Evolutionary conservation across 2,329 filamentous ascomycete species (phyloP), one percentile per base, ranked within the genome.

Genomic region (Escovopsis sp.): DNA sequence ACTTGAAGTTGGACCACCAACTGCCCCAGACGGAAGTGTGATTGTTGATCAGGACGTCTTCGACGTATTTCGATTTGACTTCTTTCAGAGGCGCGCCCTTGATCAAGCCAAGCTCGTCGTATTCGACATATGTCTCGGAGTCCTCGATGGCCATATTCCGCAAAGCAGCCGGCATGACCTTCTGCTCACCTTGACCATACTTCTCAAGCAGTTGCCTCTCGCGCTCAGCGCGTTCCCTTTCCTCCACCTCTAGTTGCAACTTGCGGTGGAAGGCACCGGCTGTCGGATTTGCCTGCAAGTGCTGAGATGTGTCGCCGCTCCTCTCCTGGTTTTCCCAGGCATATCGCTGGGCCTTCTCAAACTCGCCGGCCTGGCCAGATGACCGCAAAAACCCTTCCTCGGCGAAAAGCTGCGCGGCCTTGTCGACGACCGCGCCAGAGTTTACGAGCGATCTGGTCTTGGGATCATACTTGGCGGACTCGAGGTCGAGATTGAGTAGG

Each of bases 391-490:
- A 96, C 37, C 89, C 89, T 53, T 96, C 88, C 53, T 96, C 91
- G 4, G 88, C 88, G 43, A 91, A 89, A 6, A 94, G 63, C 27
- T 81, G 77, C 7, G 88, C 83, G 3, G 84, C 83, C 51, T 80
- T 81, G 63, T 93, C 86, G 16, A 75, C 75, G 29, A 80, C 84
- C 7, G 83, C 86, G 38, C 87, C 86, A 47, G 76, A 79, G 55
- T 94, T 85, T 16, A 94, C 82, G 71, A 98, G 85, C 8, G 84
- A 81, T 52, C 91, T 75, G 11, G 88, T 95, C 59, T 98, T 98
- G 0, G 91, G 91, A 55, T 98, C 89, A 63, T 98, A 98, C 60
- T 94, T 93, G 2, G 93, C 91, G 1, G 88, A 95, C 54, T 98
- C 91, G 3, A 94, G 71, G 56, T 98, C 91, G 25, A 98, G 74